Conservation (phyloP, 352 stramenopile genomes). For the Phytophthora pistaciae region DNA sequence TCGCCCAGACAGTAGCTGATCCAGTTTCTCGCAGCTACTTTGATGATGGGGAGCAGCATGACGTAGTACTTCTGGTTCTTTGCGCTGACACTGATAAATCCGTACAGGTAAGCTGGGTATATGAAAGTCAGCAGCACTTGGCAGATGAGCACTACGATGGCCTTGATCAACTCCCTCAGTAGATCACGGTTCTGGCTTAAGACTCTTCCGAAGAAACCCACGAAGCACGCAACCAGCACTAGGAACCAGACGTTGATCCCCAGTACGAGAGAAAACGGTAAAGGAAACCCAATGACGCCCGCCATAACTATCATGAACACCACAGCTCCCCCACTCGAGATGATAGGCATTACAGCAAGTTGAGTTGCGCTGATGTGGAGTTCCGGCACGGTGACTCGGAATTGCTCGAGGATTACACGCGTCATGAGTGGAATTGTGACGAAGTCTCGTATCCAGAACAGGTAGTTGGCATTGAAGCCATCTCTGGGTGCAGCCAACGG, state of each 20-base stretch:
- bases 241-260: constrained; percentile 27
- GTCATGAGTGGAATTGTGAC: constrained; percentile 39
- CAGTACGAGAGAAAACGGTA: constrained; percentile 41
- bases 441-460: constrained; percentile 37
- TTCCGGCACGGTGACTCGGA: constrained; percentile 11
- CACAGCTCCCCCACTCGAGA: constrained; percentile 11
- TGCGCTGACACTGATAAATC: constrained; percentile 24
- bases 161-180: constrained; percentile 17
- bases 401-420: constrained; percentile 39
- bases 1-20: constrained; percentile 20
- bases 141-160: constrained; percentile 26
- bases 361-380: constrained; percentile 8
- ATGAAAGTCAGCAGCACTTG: constrained; percentile 47
- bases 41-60: constrained; percentile 44
- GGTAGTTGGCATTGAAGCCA: constrained; percentile 38
- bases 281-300: constrained; percentile 40
- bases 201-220: constrained; percentile 17
- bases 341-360: constrained; percentile 5
- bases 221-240: constrained; percentile 24
- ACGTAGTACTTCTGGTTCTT: constrained; percentile 32
- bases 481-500: not conserved
- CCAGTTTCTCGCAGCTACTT: constrained; percentile 49
- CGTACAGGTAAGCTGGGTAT: constrained; percentile 31
- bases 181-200: constrained; percentile 17
- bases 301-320: constrained; percentile 20